phyloP scores from a whole-genome alignment of 208 protist genomes.

The Acanthamoeba lenticulata region DNA sequence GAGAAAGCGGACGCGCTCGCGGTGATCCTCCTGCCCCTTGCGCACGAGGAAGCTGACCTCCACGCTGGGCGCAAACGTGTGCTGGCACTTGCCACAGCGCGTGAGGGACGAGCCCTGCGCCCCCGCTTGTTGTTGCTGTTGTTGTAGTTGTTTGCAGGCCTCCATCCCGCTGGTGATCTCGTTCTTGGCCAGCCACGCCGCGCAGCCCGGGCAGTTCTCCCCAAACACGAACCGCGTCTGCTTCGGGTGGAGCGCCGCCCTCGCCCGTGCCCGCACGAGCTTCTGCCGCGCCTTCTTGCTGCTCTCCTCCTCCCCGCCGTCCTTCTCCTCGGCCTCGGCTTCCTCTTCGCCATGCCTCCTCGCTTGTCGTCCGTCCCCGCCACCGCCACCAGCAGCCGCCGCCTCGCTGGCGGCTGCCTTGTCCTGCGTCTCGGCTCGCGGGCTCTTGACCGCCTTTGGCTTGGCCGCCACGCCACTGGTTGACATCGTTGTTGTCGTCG shows the following conservation, averaged over 20 bases:
- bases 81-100: background rate
- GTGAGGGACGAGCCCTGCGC: background rate
- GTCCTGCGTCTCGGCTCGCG: background rate
- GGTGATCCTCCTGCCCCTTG: slow-evolving; percentile 3
- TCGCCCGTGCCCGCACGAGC: background rate
- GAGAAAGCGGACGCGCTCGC: background rate
- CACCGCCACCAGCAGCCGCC: too few species aligned
- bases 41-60: background rate
- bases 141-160: too few species aligned
- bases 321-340: background rate
- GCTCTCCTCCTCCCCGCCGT: background rate
- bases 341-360: background rate
- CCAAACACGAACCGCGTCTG: slow-evolving; percentile 4
- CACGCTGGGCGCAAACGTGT: background rate
- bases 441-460: background rate
- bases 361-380: too few species aligned
- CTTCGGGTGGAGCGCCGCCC: background rate
- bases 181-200: slow-evolving; percentile 9
- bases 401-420: background rate
- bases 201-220: slow-evolving; percentile 8
- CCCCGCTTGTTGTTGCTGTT: background rate
- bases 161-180: background rate
- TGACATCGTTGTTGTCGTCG: background rate
- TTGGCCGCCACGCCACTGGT: background rate
- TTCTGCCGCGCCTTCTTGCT: background rate